Evolutionary conservation across 2,329 filamentous ascomycete species (phyloP), one percentile per base, ranked within the genome.

Genomic region (Byssochlamys sp.): DNA sequence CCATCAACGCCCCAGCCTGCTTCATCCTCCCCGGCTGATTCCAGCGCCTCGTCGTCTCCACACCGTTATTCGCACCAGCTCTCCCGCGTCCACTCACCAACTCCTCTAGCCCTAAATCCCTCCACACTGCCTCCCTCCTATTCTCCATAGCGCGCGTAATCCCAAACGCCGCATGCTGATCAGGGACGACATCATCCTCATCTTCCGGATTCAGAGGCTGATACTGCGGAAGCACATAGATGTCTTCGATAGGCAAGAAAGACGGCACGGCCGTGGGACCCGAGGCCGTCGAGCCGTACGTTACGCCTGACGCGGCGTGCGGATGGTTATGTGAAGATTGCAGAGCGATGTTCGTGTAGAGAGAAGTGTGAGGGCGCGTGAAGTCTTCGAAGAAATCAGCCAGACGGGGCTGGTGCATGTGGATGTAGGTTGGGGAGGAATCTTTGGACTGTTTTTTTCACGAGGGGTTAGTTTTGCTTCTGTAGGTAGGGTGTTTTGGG

Each of bases 131-230:
- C 69, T 82, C 80, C 53, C 75, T 73, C 59, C 76, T 75, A 53
- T 74, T 74, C 67, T 84, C 80, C 65, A 83, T 84, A 0, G 83
- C 84, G 49, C 83, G 74, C 67, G 82, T 78, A 58, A 87, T 87
- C 1, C 84, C 84, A 71, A 86, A 87, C 2, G 83, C 84, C 0
- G 84, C 84, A 69, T 86, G 84, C 69, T 86, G 83, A 62, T 86
- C 83, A 0, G 84, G 84, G 12, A 86, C 83, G 2, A 86, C 81
- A 62, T 86, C 84, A 60, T 86, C 84, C 67, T 87, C 83, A 61
- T 86, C 84, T 66, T 86, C 84, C 0, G 84, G 84, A 60, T 86
- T 86, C 12, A 83, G 70, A 0, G 84, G 84, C 65, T 85, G 82
- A 58, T 84, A 79, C 58, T 85, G 80, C 14, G 80, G 78, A 5